Evolutionary conservation across 768 basidiomycete genomes (phyloP).

Genomic region (Boletus rubescentipes): DNA sequence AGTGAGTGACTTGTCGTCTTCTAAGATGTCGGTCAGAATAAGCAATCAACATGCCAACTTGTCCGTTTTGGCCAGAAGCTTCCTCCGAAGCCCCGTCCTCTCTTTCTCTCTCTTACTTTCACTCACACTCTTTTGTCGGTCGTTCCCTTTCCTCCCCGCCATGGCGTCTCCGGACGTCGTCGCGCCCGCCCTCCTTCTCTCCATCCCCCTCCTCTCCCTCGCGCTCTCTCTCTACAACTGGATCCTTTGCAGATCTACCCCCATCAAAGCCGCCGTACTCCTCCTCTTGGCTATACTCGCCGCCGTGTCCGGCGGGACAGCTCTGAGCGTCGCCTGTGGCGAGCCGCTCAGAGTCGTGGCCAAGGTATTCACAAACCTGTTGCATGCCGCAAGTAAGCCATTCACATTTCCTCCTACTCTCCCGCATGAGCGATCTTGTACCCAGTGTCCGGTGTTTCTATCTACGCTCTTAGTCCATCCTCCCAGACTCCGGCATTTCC

Average conservation of each 20-base stretch:
- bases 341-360: slow-evolving; percentile 15
- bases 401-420: not conserved
- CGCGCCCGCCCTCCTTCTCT: slow-evolving; percentile 26
- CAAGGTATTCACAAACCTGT: slow-evolving; percentile 16
- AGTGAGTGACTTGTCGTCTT: slow-evolving; percentile 12
- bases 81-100: not conserved
- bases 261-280: slow-evolving; percentile 8
- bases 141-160: slow-evolving; percentile 13
- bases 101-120: slow-evolving; percentile 4
- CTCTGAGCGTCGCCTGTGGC: slow-evolving; percentile 17
- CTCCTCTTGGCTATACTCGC: slow-evolving; percentile 25
- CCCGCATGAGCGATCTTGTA: not conserved
- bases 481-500: slow-evolving; percentile 2
- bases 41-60: slow-evolving; percentile 21
- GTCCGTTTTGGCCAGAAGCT: slow-evolving; percentile 1
- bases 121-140: slow-evolving; percentile 18
- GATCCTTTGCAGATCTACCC: slow-evolving; percentile 6
- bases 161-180: slow-evolving; percentile 29
- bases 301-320: slow-evolving; percentile 22
- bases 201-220: slow-evolving; percentile 23
- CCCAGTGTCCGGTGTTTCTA: slow-evolving; percentile 27
- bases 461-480: slow-evolving; percentile 22
- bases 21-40: slow-evolving; percentile 11
- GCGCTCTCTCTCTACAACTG: slow-evolving; percentile 10
- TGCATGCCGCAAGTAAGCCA: slow-evolving; percentile 25